Percentiles rank a stretch among this genome's conserved stretches.
Evolutionary conservation across 352 stramenopile species (phyloP).

Genomic region (Phytophthora kernoviae): DNA sequence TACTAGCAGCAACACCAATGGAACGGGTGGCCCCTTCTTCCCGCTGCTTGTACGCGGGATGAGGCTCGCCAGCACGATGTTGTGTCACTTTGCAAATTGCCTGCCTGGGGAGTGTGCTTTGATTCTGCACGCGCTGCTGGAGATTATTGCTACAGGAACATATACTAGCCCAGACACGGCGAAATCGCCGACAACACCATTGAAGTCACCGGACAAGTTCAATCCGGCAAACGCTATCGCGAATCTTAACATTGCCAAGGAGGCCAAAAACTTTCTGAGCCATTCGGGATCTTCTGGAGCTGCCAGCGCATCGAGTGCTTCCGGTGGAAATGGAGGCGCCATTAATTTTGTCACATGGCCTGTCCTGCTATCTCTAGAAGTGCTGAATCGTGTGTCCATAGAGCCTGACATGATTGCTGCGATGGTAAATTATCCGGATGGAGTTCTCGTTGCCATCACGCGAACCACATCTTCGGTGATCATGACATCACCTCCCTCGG

Average conservation of each 20-base stretch:
- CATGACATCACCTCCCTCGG: conserved; percentile 74
- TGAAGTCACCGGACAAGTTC: conserved; percentile 58
- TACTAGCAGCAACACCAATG: conserved; percentile 41
- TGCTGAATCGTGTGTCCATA: conserved; percentile 73
- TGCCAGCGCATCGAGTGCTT: conserved; percentile 19
- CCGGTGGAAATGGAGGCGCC: conserved; percentile 15
- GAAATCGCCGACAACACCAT: conserved; percentile 54
- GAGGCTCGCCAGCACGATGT: conserved; percentile 72
- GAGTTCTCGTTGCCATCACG: conserved; percentile 59
- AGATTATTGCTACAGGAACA: conserved; percentile 81
- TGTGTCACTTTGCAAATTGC: conserved; percentile 81
- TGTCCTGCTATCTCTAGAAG: conserved; percentile 80
- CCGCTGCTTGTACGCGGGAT: conserved; percentile 84
- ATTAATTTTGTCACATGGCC: conserved; percentile 87
- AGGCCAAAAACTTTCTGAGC: conserved; percentile 72
- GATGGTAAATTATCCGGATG: conserved; percentile 64
- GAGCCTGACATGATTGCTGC: conserved; percentile 74
- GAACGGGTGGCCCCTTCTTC: conserved; percentile 58
- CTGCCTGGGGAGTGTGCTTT: conserved; percentile 65
- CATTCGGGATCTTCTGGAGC: conserved; percentile 40
- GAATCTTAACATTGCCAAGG: conserved; percentile 39
- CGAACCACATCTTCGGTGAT: conserved; percentile 79
- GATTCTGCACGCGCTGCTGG: conserved; percentile 66
- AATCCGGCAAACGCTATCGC: conserved; percentile 37
- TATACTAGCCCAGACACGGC: conserved; percentile 58